A percentile compares a stretch with the other conserved stretches of the same genome.
phyloP scores from a whole-genome alignment of 768 basidiomycete genomes.

The Auriscalpium orientale region DNA sequence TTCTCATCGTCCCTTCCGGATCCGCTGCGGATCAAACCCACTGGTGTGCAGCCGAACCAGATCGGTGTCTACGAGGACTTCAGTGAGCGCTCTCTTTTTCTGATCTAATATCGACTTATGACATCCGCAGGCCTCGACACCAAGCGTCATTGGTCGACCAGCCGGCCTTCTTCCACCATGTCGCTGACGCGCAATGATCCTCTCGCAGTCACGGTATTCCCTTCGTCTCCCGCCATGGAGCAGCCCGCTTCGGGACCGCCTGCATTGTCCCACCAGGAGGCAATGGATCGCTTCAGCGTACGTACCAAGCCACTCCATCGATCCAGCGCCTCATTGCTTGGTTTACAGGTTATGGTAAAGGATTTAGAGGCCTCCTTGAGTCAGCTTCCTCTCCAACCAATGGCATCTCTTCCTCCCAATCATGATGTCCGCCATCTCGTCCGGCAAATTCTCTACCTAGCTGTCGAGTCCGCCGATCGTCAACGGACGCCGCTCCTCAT shows the following conservation, averaged over 20 bases:
- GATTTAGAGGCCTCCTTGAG: constrained; percentile 79
- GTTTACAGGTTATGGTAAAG: constrained; percentile 30
- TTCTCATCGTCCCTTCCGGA: constrained; percentile 77
- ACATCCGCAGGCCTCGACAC: constrained; percentile 39
- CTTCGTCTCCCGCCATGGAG: constrained; percentile 60
- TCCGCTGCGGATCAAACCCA: constrained; percentile 75
- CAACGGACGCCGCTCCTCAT: constrained; percentile 85
- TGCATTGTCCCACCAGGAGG: constrained; percentile 65
- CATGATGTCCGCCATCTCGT: constrained; percentile 84
- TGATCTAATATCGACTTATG: neutral
- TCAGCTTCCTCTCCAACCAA: constrained; percentile 65
- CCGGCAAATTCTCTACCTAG: constrained; percentile 74
- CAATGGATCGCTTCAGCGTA: constrained; percentile 83
- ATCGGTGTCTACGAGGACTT: constrained; percentile 94
- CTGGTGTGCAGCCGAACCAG: constrained; percentile 78
- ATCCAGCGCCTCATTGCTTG: constrained; percentile 4
- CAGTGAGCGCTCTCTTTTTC: constrained; percentile 34
- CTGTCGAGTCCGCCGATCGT: constrained; percentile 70
- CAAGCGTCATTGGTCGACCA: constrained; percentile 42
- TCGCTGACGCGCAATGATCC: constrained; percentile 51
- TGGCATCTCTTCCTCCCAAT: constrained; percentile 66
- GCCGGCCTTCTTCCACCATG: constrained; percentile 65
- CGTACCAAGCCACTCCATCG: constrained; percentile 18
- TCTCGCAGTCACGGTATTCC: constrained; percentile 37
- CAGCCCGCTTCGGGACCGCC: constrained; percentile 31